Conservation (phyloP, 768 basidiomycete genomes). For the Amanita pallidorosea region DNA sequence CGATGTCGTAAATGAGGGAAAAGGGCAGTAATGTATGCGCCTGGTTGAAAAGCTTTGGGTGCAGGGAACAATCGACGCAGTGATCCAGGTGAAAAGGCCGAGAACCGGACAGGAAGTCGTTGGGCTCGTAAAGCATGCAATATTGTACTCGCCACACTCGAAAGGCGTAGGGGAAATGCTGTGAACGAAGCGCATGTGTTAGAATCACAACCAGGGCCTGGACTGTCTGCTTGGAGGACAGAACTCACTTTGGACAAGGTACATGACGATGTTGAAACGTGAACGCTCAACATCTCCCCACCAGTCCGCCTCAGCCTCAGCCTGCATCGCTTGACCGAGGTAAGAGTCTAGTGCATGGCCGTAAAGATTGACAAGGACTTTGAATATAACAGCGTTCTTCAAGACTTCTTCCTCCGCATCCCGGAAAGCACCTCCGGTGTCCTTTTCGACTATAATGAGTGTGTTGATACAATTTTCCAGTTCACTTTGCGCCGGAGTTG, state of each 20-base stretch:
- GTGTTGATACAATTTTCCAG: not conserved
- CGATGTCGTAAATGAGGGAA: slow-evolving; percentile 51
- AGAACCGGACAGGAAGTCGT: slow-evolving; percentile 34
- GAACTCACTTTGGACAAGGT: slow-evolving; percentile 70
- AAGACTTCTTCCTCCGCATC: slow-evolving; percentile 28
- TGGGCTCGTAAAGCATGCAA: slow-evolving; percentile 29
- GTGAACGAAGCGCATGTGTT: slow-evolving; percentile 4
- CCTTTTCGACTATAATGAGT: not conserved
- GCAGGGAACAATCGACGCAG: slow-evolving; percentile 38
- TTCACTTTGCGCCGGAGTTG: not conserved
- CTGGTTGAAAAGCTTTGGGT: slow-evolving; percentile 32
- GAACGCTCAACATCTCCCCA: slow-evolving; percentile 71
- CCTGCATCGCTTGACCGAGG: slow-evolving; percentile 53
- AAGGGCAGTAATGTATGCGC: slow-evolving; percentile 41
- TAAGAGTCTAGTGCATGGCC: slow-evolving; percentile 53
- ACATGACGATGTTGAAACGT: slow-evolving; percentile 39
- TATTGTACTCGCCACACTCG: slow-evolving; percentile 26
- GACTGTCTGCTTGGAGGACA: not conserved
- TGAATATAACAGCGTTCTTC: slow-evolving; percentile 33
- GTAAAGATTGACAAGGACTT: slow-evolving; percentile 49
- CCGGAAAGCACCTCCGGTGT: not conserved
- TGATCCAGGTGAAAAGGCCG: slow-evolving; percentile 35
- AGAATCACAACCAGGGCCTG: not conserved
- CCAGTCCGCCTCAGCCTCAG: slow-evolving; percentile 76
- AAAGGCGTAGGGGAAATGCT: slow-evolving; percentile 38